phyloP scores from a whole-genome alignment of 192 early-diverging fungal species.

The Diversispora eburnea region DNA sequence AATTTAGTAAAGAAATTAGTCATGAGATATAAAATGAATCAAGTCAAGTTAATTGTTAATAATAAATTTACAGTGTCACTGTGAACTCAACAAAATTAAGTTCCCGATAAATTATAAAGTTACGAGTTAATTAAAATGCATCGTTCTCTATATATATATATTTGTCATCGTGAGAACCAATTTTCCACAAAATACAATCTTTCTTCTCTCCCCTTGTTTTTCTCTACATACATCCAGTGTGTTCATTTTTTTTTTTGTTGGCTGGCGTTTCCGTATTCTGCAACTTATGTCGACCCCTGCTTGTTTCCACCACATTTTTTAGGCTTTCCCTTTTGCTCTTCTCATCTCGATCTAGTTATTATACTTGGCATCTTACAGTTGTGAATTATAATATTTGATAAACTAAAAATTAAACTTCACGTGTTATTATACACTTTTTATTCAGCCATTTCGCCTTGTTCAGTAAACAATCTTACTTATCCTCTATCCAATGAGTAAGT shows the following conservation, averaged over 20 bases:
- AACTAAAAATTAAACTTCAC: background rate
- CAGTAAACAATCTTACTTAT: conserved; percentile 3
- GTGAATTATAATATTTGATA: conserved; percentile 12
- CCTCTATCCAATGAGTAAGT: conserved; percentile 13
- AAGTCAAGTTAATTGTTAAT: no score
- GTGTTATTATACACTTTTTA: background rate
- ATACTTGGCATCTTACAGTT: conserved; percentile 8
- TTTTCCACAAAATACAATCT: background rate
- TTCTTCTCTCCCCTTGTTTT: conserved; percentile 8
- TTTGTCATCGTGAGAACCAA: no score
- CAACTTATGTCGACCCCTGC: background rate
- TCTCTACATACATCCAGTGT: conserved; percentile 1
- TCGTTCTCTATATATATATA: no score
- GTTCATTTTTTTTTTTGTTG: conserved; percentile 2
- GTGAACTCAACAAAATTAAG: no score
- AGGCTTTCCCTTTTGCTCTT: conserved; percentile 15
- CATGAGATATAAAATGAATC: no score
- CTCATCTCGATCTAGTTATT: conserved; percentile 13
- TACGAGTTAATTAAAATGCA: no score
- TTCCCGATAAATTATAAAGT: no score
- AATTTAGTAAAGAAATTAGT: no score
- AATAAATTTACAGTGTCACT: no score
- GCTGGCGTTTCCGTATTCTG: conserved; percentile 10
- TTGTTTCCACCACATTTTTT: background rate
- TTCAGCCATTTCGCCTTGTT: no score